These are phyloP conservation scores for Tricholoma furcatifolium DNA, from an alignment of 768 basidiomycete genomes.

Conservation along the genomic window DNA sequence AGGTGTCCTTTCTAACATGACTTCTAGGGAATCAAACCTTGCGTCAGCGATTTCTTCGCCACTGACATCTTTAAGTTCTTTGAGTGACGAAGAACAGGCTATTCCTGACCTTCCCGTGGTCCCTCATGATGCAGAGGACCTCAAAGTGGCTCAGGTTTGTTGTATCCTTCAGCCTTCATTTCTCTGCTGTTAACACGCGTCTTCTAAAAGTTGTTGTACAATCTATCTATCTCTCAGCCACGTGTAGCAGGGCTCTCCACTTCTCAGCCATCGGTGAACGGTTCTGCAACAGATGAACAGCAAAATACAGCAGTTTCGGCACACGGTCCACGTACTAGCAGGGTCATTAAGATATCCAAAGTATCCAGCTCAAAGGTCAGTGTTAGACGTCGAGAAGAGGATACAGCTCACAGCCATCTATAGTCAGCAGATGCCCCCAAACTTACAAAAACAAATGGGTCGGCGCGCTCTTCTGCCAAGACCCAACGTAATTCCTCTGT, in stretches of 20 bases:
- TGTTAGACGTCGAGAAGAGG: neutral
- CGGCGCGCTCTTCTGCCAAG: slow-evolving; percentile 10
- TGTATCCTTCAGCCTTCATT: neutral
- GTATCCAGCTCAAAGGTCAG: slow-evolving; percentile 16
- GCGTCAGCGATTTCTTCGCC: slow-evolving; percentile 66
- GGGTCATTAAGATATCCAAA: slow-evolving; percentile 15
- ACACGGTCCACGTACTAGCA: slow-evolving; percentile 15
- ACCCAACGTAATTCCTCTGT: slow-evolving; percentile 21
- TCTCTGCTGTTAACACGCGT: neutral
- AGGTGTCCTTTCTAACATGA: neutral
- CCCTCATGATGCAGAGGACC: slow-evolving; percentile 43
- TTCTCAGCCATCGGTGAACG: slow-evolving; percentile 7
- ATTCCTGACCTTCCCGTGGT: slow-evolving; percentile 22
- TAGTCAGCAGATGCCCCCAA: slow-evolving; percentile 11
- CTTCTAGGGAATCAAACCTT: slow-evolving; percentile 34
- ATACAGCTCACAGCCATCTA: neutral
- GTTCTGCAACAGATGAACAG: slow-evolving; percentile 21
- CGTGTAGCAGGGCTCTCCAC: slow-evolving; percentile 5
- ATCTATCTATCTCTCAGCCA: slow-evolving; percentile 27
- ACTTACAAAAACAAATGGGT: slow-evolving; percentile 13
- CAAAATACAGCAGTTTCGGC: slow-evolving; percentile 29
- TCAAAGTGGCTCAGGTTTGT: slow-evolving; percentile 57
- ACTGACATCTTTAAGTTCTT: slow-evolving; percentile 69
- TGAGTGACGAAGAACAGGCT: slow-evolving; percentile 58
- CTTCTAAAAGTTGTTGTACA: slow-evolving; percentile 37